phyloP scores from a whole-genome alignment of 192 early-diverging fungal species.

The Phlyctochytrium arcticum region DNA sequence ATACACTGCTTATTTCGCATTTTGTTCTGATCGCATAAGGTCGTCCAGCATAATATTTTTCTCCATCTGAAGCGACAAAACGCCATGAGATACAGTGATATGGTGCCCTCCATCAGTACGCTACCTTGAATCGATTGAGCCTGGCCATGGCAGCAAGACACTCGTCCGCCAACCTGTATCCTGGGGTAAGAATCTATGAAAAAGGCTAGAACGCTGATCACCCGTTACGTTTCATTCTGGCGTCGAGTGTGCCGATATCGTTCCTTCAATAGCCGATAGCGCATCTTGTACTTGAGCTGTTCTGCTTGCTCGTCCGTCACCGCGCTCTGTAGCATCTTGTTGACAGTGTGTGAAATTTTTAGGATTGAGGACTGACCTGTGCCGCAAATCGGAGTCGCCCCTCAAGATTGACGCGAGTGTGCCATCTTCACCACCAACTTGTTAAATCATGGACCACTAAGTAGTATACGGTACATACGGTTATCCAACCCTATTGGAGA shows the following conservation, averaged over 20 bases:
- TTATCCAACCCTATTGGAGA: no score
- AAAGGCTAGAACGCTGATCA: background rate
- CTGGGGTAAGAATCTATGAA: background rate
- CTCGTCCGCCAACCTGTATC: background rate
- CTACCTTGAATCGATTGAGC: conserved; percentile 2
- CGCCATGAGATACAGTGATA: background rate
- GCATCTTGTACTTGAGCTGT: background rate
- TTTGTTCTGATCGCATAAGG: background rate
- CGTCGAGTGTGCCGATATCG: background rate
- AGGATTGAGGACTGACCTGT: no score
- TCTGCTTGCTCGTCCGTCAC: no score
- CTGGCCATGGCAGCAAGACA: background rate
- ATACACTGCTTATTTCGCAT: background rate
- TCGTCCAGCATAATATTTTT: background rate
- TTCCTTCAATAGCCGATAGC: background rate
- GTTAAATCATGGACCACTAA: no score
- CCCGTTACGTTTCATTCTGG: background rate
- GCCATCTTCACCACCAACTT: no score
- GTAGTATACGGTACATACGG: no score
- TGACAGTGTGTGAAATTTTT: no score
- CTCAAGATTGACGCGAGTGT: no score
- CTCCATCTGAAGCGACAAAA: background rate
- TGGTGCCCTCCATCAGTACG: background rate
- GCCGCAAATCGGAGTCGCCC: no score
- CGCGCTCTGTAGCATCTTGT: no score